Base-by-base conservation (phyloP, 2,329 filamentous ascomycete genomes). In the Epichloe festucae region DNA sequence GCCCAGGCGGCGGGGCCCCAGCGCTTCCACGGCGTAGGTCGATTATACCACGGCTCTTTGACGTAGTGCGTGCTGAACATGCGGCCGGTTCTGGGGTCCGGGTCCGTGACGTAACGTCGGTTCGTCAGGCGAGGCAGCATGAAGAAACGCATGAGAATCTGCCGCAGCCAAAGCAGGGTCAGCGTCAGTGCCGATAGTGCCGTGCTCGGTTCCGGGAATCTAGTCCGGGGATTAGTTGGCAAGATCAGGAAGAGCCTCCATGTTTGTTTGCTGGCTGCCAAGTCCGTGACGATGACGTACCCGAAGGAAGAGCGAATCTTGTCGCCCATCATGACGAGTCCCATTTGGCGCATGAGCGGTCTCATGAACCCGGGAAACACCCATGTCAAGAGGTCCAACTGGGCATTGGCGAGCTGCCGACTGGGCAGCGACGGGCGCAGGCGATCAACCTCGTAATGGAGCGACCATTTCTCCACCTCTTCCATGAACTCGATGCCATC, bases 1-100 rank as follows among this genome's bases (percentile, higher is more conserved):
- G 78, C 52, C 71, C 74, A 74, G 0, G 74, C 81, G 53, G 64
- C 63, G 0, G 74, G 81, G 2, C 78, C 79, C 80, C 77, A 88
- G 53, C 78, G 77, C 59, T 74, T 79, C 78, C 74, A 79, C 41
- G 77, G 63, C 0, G 76, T 84, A 31, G 73, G 73, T 54, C 76
- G 72, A 23, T 78, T 71, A 64, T 87, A 87, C 66, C 78, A 86
- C 2, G 84, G 85, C 46, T 80, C 76, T 11, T 78, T 76, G 27
- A 82, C 73, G 65, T 80, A 86, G 39, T 70, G 57, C 0, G 68
- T 58, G 63, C 59, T 63, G 50, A 73, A 70, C 55, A 80, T 73
- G 3, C 76, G 74, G 0, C 77, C 76, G 0, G 77, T 75, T 34
- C 72, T 65, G 10, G 71, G 66, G 55, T 85, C 76, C 0, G 76